These are phyloP conservation scores for Ramalina intermedia DNA, from an alignment of 495 filamentous ascomycete species.

Conservation along the genomic window DNA sequence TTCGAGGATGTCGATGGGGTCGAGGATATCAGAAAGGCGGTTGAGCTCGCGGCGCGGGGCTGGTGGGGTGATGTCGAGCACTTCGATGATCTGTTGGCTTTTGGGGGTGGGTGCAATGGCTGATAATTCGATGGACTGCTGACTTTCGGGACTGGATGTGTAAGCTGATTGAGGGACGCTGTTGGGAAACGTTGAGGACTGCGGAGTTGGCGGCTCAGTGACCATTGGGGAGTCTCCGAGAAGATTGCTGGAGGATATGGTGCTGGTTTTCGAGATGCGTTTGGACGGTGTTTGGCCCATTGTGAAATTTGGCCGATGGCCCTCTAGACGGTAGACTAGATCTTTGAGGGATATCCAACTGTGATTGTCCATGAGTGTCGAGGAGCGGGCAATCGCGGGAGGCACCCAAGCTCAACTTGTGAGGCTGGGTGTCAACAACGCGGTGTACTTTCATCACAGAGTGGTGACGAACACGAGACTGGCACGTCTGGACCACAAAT, in stretches of 20 bases:
- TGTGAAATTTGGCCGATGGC: background rate
- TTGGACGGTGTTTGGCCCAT: constrained; percentile 7
- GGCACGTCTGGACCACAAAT: too few species aligned
- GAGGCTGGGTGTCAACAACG: too few species aligned
- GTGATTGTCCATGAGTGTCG: background rate
- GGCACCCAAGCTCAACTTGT: too few species aligned
- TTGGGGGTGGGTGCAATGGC: too few species aligned
- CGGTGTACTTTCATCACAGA: too few species aligned
- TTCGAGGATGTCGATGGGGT: constrained; percentile 16
- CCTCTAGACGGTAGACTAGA: background rate
- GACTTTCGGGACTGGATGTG: background rate
- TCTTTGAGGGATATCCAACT: background rate
- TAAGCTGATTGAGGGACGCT: background rate
- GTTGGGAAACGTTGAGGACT: background rate
- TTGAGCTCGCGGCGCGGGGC: constrained; percentile 14
- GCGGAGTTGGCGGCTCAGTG: background rate
- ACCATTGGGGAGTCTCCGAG: background rate
- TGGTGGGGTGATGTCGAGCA: constrained; percentile 11
- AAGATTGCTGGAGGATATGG: constrained; percentile 2
- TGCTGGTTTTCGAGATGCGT: background rate
- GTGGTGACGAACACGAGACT: too few species aligned
- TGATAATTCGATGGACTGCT: too few species aligned
- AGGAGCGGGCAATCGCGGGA: too few species aligned
- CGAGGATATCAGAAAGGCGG: constrained; percentile 21
- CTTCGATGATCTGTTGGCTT: too few species aligned